Percentiles rank a stretch among this genome's conserved stretches.
These are phyloP conservation scores for Cryoendolithus antarcticus DNA, from an alignment of 2,329 filamentous ascomycete species.

Conservation along the genomic window DNA sequence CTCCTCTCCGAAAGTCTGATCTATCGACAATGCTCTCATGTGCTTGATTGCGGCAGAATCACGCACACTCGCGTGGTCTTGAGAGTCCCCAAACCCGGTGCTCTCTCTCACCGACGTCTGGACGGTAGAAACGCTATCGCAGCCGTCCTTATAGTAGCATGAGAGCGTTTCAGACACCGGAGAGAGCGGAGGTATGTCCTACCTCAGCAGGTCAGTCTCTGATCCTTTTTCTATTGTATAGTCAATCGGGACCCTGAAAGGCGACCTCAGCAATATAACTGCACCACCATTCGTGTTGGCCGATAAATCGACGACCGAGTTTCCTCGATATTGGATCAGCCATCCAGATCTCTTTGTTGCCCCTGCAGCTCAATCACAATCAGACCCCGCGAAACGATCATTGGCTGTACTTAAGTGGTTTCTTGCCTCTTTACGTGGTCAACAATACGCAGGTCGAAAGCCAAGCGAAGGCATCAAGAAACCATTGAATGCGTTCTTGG, in stretches of 20 bases:
- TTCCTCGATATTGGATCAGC: conserved; percentile 36
- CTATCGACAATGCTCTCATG: too few relatives aligned
- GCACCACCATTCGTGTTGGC: conserved; percentile 35
- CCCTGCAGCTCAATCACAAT: conserved; percentile 26
- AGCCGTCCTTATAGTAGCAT: too few relatives aligned
- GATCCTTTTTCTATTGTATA: conserved; percentile 5
- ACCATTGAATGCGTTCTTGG: conserved; percentile 39
- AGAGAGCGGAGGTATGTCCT: too few relatives aligned
- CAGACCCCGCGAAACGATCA: conserved; percentile 27
- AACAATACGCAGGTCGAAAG: conserved; percentile 35
- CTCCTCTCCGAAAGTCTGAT: too few relatives aligned
- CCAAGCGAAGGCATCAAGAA: conserved; percentile 36
- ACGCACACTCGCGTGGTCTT: too few relatives aligned
- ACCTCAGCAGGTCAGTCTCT: not conserved
- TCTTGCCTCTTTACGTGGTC: conserved; percentile 33
- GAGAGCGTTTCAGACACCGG: too few relatives aligned
- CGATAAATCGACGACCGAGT: conserved; percentile 33
- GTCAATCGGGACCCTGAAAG: conserved; percentile 34
- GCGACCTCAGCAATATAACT: conserved; percentile 35
- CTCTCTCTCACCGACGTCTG: too few relatives aligned
- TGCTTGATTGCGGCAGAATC: too few relatives aligned
- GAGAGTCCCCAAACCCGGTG: too few relatives aligned
- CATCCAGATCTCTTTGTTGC: conserved; percentile 34
- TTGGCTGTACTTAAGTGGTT: conserved; percentile 39
- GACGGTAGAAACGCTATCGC: too few relatives aligned